Base-by-base conservation (phyloP, 805 yeast genomes). In the Metschnikowia proteae region DNA sequence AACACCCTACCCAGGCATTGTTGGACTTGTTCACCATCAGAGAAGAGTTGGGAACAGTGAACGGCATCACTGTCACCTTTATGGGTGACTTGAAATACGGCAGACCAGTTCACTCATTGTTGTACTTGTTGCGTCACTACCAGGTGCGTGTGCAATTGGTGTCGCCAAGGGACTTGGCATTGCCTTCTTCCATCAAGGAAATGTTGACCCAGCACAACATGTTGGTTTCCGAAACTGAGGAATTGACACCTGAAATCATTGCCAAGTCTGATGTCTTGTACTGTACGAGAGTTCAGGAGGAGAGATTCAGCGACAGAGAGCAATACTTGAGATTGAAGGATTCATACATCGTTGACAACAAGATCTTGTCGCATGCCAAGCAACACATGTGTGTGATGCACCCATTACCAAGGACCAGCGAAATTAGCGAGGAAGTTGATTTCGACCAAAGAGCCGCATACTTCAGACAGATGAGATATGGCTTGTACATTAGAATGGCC, bases 51-150 rank as follows among this genome's bases (percentile, higher is more conserved):
- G 99, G 99, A 67, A 89, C 98, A 51, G 97, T 95, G 47, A 94
- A 94, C 68, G 97, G 98, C 67, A 86, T 95, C 64, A 90, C 97
- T 33, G 94, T 94, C 56, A 94, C 99, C 4, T 94, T 94, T 71
- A 90, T 94, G 96, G 99, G 99, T 65, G 99, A 94, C 67, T 81
- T 94, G 79, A 90, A 89, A 69, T 89, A 89, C 66, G 99, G 99
- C 52, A 86, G 99, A 76, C 96, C 99, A 52, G 98, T 94, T 42
- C 99, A 94, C 74, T 92, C 98, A 5, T 80, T 94, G 68, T 88
- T 94, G 67, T 86, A 89, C 67, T 76, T 94, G 68, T 82, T 94
- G 66, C 83, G 83, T 65, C 95, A 87, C 68, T 95, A 94, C 75
- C 91, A 90, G 67, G 97, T 94, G 52, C 83, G 91, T 70, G 78